Base-by-base conservation (phyloP, 1,284 basidiomycete genomes). In the Taiwanofungus camphoratus region DNA sequence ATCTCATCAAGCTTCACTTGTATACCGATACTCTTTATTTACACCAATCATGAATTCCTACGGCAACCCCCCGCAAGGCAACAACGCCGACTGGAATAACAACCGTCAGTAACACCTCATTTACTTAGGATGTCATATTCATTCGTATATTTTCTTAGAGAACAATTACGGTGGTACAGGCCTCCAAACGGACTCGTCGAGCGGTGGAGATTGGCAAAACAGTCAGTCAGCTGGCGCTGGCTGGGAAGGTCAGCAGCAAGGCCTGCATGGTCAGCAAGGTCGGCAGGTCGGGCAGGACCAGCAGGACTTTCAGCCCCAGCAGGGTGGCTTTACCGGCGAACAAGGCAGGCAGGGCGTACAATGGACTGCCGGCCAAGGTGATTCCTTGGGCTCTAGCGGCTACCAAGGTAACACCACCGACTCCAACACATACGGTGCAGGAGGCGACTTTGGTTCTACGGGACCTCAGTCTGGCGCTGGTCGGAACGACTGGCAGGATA, bases 331-430 rank as follows among this genome's bases (percentile, higher is more conserved):
- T 19, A 36, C 16, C 18, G n/a, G 21, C 15, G 36, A 36, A 26
- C 42, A 38, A 36, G 42, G 32, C 44, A 19, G 20, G 21, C 18
- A 35, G 16, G 42, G 35, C 37, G 31, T 33, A 9, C 42, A 43
- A 19, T 48, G 52, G 39, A 36, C 40, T n/a, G 46, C 44, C 5
- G 46, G 46, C 18, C 41, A 18, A 8, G 49, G 44, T 16, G 52
- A 46, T 16, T 52, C 49, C 45, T 44, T 47, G 39, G 53, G 52
- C 36, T 46, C 34, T 42, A 52, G 52, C 12, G 51, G 42, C 31
- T 51, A 45, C 30, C 44, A 19, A 13, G 54, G 54, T 13, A 49
- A 55, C 45, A 60, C 52, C 30, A 51, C 45, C 33, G 53, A 20
- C 24, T 33, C 16, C n/a, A 48, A 44, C 45, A 52, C 51, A 19